Evolutionary conservation across 768 basidiomycete species (phyloP), one percentile per base, ranked within the genome.

Genomic region (Ephemerocybe angulata): DNA sequence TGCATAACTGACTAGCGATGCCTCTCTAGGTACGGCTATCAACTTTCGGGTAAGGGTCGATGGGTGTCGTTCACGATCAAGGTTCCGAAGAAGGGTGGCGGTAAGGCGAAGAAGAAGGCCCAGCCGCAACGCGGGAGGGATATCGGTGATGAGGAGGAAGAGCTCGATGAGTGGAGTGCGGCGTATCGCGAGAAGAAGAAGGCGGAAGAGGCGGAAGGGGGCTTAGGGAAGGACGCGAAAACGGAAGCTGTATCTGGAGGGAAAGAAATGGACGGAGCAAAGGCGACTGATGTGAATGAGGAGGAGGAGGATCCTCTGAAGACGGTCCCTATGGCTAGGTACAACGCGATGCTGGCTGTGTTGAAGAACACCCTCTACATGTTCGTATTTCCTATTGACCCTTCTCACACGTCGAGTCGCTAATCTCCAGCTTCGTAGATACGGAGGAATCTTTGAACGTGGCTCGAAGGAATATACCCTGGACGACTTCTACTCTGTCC

Each of bases 331-430:
- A 73, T 86, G 17, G 77, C 85, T 1, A 78, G 91, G 7, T 95
- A 94, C 68, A 96, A 95, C 62, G 80, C 90, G 3, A 94, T 96
- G 92, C 74, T 94, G 6, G 84, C 91, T 0, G 85, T 94, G 6
- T 75, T 92, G 40, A 80, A 85, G 21, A 95, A 93, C 65, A 92
- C 88, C 0, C 73, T 96, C 1, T 95, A 90, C 70, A 86, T 95
- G 90, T 91, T 54, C 19, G 89, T 71, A 30, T 30, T 11, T 37
- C 31, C 19, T 40, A 5, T 33, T 37, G 13, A n/a, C 40, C 3
- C 35, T 22, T 50, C 10, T 43, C 49, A 21, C 17, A 47, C 19
- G 41, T 41, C 22, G 37, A 43, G 10, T 15, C 31, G 8, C 3
- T 43, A 4, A 21, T 11, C 8, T 42, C 31, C 12, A 28, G 3